These are phyloP conservation scores for Iberis amara DNA, from an alignment of 441 rosid species.

Conservation along the genomic window DNA sequence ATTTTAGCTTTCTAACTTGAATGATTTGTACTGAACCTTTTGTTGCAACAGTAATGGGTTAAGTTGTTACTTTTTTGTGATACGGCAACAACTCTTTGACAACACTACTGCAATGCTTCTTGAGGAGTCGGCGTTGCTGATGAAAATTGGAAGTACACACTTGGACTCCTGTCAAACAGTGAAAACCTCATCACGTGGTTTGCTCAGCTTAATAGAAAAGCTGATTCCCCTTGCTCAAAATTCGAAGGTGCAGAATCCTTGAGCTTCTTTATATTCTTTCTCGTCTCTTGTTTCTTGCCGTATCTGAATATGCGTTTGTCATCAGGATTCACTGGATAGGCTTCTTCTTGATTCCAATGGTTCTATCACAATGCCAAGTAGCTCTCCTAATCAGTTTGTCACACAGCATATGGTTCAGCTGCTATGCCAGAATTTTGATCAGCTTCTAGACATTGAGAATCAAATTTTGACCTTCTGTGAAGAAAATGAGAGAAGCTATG, in stretches of 20 bases:
- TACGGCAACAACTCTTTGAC: conserved; percentile 77
- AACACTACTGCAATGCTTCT: conserved; percentile 43
- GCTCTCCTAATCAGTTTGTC: conserved; percentile 40
- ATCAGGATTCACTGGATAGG: conserved; percentile 59
- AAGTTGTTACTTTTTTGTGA: conserved; percentile 15
- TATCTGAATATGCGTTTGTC: conserved; percentile 30
- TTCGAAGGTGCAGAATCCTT: conserved; percentile 60
- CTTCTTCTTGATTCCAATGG: conserved; percentile 46
- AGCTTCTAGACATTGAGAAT: conserved; percentile 55
- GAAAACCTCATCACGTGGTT: conserved; percentile 39
- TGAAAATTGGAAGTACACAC: conserved; percentile 57
- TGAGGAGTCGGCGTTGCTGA: conserved; percentile 64
- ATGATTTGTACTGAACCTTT: conserved; percentile 15
- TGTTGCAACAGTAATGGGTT: conserved; percentile 20
- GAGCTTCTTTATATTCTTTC: conserved; percentile 8
- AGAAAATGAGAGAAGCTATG: conserved; percentile 45
- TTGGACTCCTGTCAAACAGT: conserved; percentile 50
- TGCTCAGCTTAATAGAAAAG: conserved; percentile 50
- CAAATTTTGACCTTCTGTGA: conserved; percentile 39
- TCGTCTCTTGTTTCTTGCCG: conserved; percentile 22
- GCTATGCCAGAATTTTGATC: conserved; percentile 51
- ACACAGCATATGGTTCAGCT: conserved; percentile 46
- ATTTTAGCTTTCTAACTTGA: conserved; percentile 20
- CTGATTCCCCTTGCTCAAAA: conserved; percentile 45
- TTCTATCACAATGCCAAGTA: conserved; percentile 31